Base-by-base conservation (phyloP, 2,329 filamentous ascomycete species). In the Cadophora sp. region DNA sequence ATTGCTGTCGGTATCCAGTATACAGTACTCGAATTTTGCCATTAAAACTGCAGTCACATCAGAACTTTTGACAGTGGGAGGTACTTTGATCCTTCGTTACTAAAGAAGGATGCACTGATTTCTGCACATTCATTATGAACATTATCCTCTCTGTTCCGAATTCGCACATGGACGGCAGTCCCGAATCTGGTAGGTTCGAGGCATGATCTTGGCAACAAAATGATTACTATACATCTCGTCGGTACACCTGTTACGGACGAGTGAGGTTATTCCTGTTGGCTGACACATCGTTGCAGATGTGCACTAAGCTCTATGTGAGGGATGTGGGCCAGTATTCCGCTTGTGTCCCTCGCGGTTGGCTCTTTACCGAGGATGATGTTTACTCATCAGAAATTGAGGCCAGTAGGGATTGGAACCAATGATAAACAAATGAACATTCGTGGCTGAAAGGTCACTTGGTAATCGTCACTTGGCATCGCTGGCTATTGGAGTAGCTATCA, bases 341-440 rank as follows among this genome's bases (percentile, higher is more conserved):
- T 18, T 14, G 14, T 7, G 18, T 39, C 30, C 2, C 30, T 22
- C 39, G 18, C n/a, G 30, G 30, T 56, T 56, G 53, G 53, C 30
- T 20, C n/a, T 9, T 22, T 22, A 22, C 18, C 18, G 33, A 56
- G 30, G 13, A 13, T 18, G 3, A 13, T 56, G 30, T 56, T 56
- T 56, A 56, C 24, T 53, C 50, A 53, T 30, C 50, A 50, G 24
- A 53, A n/a, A 53, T 16, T 53, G 50, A 53, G 27, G 27, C 27
- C 27, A 3, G 27, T 6, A 53, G 16, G 24, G 50, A 33, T 53
- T 3, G 8, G 4, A 18, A 8, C 50, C 50, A 53, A 53, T 53
- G 27, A 33, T 9, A 30, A 9, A 8, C 24, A n/a, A 2, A 33
- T 1, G 2, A 51, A 27, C 13, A 24, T 33, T 18, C 13, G 50